Evolutionary conservation across 2,329 filamentous ascomycete species (phyloP), one percentile per base, ranked within the genome.

Genomic region (Orbilia javanica): DNA sequence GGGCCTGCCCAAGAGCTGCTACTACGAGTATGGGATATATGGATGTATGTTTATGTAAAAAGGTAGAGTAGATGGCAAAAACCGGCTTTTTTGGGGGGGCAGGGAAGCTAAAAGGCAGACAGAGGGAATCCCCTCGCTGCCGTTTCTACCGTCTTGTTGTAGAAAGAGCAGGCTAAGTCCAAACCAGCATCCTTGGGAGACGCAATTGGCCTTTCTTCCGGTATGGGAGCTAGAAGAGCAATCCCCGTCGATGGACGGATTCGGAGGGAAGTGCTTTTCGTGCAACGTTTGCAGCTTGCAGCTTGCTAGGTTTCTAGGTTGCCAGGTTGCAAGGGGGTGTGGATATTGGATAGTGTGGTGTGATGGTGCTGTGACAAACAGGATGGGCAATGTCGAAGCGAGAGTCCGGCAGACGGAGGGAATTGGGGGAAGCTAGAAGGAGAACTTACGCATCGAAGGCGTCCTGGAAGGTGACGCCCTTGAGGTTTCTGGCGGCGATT

Each of bases 401-500:
- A 29, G n/a, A 50, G 22, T 80, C 55, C 50, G 50, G 50, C 50
- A 8, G 50, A 31, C 18, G 50, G 81, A 57, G 52, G 52, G 52
- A 76, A 53, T 69, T 67, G 4, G 52, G 63, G 34, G 6, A 44
- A 20, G 34, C 13, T 31, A 10, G 55, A 39, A 36, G 44, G 2
- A n/a, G 13, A 60, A 78, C 74, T 78, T 72, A 78, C 74, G 34
- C 95, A 84, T 97, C 94, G 84, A 97, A 84, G 74, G 94, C 94
- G 85, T 98, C 95, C 88, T 97, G 97, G 88, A 98, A 95, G 72
- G 95, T 98, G 81, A 98, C 94, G 71, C 95, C 95, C 85, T 94
- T 95, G 82, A 94, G 87, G 86, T 97, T 98, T 83, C 95, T 90
- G 83, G 94, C 95, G 34, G 92, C 93, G 81, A 97, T 92, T 83